phyloP scores from a whole-genome alignment of 1,284 basidiomycete species.

The Marasmius oreades region DNA sequence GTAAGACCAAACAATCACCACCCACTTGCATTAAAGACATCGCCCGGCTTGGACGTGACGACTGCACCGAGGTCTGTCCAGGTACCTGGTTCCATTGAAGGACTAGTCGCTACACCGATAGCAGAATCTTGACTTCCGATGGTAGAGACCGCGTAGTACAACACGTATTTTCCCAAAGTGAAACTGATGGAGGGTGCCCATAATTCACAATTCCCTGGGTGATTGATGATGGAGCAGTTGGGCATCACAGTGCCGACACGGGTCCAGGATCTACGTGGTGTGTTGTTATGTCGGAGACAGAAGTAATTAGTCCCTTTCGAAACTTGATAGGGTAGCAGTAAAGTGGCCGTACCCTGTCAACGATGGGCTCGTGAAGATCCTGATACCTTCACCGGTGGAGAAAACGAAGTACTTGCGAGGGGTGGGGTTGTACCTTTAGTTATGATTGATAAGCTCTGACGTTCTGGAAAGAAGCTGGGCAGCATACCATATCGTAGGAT shows the following conservation, averaged over 20 bases:
- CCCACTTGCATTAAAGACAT: constrained; percentile 28
- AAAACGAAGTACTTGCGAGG: constrained; percentile 13
- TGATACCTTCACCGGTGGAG: constrained; percentile 3
- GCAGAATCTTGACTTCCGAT: constrained; percentile 29
- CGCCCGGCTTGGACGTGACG: constrained; percentile 23
- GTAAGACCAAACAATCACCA: not conserved
- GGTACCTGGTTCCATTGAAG: constrained; percentile 27
- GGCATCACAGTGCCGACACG: constrained; percentile 8
- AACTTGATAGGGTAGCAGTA: not conserved
- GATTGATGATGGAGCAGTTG: constrained; percentile 10
- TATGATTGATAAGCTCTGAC: not conserved
- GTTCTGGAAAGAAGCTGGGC: not conserved
- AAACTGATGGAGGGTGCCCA: constrained; percentile 15
- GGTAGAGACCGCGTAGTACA: constrained; percentile 30
- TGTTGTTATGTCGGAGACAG: too few relatives aligned
- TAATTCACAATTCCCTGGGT: constrained; percentile 5
- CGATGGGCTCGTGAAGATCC: constrained; percentile 9
- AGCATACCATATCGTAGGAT: constrained; percentile 10
- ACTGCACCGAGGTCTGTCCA: constrained; percentile 32
- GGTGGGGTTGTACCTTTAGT: not conserved
- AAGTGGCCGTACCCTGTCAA: constrained; percentile 7
- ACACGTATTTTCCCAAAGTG: constrained; percentile 18
- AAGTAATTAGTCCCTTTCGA: not conserved
- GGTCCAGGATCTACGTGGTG: constrained; percentile 8
- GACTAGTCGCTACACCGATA: constrained; percentile 30